phyloP scores from a whole-genome alignment of 257 asterid genomes.

The Echium plantagineum region DNA sequence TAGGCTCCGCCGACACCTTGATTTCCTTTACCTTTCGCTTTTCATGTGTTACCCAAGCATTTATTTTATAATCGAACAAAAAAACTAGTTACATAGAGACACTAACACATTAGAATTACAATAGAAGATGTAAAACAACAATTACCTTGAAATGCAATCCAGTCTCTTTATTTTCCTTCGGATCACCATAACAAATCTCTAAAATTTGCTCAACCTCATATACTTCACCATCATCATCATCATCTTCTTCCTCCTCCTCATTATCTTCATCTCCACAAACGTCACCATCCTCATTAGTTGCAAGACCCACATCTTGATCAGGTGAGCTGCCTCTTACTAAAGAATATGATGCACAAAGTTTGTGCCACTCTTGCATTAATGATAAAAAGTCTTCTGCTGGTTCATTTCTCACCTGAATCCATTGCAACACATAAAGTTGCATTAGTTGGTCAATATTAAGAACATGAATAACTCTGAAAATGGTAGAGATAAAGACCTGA shows the following conservation, averaged over 20 bases:
- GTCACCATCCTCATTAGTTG: slow-evolving; percentile 6
- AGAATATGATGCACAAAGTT: slow-evolving; percentile 36
- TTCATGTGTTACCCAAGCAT: too few species aligned
- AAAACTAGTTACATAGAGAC: too few species aligned
- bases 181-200: slow-evolving; percentile 52
- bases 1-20: too few species aligned
- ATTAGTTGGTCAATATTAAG: too few species aligned
- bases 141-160: slow-evolving; percentile 33
- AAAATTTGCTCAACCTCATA: slow-evolving; percentile 52
- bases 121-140: too few species aligned
- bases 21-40: too few species aligned
- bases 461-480: too few species aligned
- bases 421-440: too few species aligned
- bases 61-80: too few species aligned
- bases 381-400: slow-evolving; percentile 42
- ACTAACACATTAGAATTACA: too few species aligned
- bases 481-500: too few species aligned
- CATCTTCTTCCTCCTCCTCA: slow-evolving; percentile 19
- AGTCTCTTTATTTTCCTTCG: slow-evolving; percentile 12
- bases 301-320: slow-evolving; percentile 10
- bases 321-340: slow-evolving; percentile 13
- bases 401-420: slow-evolving; percentile 47
- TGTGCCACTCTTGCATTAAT: slow-evolving; percentile 61
- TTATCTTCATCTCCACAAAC: slow-evolving; percentile 4
- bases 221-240: slow-evolving; percentile 18